These are phyloP conservation scores for Pseudoscleropodium purum DNA, from an alignment of 225 moss, liverwort and hornwort genomes.

Conservation along the genomic window DNA sequence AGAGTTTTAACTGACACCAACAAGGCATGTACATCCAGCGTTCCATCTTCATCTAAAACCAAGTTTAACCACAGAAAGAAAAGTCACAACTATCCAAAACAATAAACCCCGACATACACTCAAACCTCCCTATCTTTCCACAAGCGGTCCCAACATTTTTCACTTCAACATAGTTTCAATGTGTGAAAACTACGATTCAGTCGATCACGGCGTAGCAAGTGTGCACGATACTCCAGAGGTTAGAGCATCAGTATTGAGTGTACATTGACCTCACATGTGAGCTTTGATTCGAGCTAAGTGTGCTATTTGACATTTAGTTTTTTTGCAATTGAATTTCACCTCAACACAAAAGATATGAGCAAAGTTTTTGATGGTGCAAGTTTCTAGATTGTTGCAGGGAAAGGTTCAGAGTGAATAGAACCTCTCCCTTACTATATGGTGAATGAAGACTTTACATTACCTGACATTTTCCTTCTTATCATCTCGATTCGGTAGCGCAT, in stretches of 20 bases:
- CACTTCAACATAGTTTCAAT: neutral
- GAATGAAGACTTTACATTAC: neutral
- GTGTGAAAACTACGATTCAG: neutral
- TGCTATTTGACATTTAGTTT: neutral
- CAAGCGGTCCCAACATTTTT: neutral
- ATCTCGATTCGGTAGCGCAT: constrained; percentile 21
- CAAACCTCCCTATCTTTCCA: neutral
- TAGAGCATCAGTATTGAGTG: neutral
- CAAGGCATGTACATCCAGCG: neutral
- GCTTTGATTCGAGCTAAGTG: neutral
- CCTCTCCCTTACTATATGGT: neutral
- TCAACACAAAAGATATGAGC: neutral
- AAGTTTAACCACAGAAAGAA: neutral
- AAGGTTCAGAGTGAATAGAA: neutral
- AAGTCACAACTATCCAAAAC: neutral
- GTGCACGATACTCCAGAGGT: neutral
- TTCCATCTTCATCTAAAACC: neutral
- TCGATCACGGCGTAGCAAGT: neutral
- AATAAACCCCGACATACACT: neutral
- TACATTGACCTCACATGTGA: neutral
- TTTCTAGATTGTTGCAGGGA: neutral
- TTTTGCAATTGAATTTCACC: neutral
- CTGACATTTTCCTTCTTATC: constrained; percentile 40
- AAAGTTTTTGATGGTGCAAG: neutral
- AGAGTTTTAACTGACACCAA: neutral